Conservation (phyloP, 345 rosid species). For the Euphorbia tirucalli region DNA sequence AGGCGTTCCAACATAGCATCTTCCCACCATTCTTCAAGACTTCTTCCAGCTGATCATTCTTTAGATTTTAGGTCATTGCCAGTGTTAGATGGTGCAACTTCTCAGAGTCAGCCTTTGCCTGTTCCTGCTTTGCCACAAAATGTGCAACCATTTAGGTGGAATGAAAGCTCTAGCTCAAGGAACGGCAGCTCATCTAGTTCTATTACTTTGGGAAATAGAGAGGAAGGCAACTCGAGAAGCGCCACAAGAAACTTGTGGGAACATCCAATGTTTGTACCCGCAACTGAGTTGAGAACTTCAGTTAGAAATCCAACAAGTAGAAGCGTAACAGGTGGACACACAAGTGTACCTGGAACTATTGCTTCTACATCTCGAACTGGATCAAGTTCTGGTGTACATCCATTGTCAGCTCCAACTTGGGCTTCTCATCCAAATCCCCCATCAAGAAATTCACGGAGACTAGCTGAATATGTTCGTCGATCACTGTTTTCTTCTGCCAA, state of each 20-base stretch:
- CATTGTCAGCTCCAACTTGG: conserved; percentile 44
- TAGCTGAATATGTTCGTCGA: conserved; percentile 66
- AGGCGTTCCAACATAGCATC: conserved; percentile 44
- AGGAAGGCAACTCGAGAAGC: conserved; percentile 48
- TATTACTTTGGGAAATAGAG: conserved; percentile 38
- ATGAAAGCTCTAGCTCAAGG: conserved; percentile 45
- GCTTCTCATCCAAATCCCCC: conserved; percentile 48
- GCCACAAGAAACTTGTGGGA: conserved; percentile 40
- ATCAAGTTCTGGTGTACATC: conserved; percentile 46
- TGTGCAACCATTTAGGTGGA: conserved; percentile 55
- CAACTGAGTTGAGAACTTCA: conserved; percentile 44
- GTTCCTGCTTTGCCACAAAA: conserved; percentile 51
- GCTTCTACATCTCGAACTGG: conserved; percentile 49
- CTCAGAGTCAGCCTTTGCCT: conserved; percentile 42
- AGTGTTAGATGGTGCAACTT: conserved; percentile 28
- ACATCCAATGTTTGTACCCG: conserved; percentile 47
- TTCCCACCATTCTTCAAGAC: conserved; percentile 40
- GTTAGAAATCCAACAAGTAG: conserved; percentile 41
- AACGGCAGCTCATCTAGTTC: conserved; percentile 39
- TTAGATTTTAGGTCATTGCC: conserved; percentile 43
- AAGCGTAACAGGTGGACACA: conserved; percentile 29
- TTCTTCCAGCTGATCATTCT: conserved; percentile 44
- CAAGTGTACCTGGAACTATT: conserved; percentile 43
- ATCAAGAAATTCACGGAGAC: conserved; percentile 52
- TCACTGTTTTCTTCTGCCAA: conserved; percentile 56